Evolutionary conservation across 2,329 filamentous ascomycete genomes (phyloP), one percentile per base, ranked within the genome.

Genomic region (Clarireedia sp.): DNA sequence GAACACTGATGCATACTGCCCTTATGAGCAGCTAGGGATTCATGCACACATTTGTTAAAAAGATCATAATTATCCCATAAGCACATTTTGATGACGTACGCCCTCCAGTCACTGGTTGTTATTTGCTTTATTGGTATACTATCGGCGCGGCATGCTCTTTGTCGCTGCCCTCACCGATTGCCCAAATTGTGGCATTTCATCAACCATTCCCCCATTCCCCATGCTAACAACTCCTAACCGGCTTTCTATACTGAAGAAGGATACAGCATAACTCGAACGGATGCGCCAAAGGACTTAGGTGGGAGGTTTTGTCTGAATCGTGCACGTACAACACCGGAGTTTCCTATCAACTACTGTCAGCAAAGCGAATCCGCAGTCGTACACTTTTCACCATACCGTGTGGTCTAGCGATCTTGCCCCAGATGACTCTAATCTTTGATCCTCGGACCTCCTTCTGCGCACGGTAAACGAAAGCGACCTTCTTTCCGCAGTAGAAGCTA

Each of bases 381-480:
- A 6, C 19, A 17, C 14, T 43, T 23, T 40, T 9, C 19, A 53
- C 74, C 78, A 69, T 88, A 92, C 89, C 92, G 79, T 97, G 92
- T 74, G 90, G 86, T 73, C 90, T 82, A 74, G 90, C 95, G 74
- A 97, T 87, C 83, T 96, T 96, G 81, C 92, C 92, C 90, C 91
- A 97, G 81, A 97, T 96, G 69, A 97, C 87, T 73, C 92, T 86
- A 79, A 97, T 95, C 87, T 97, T 97, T 75, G 90, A 92, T 74
- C 94, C 94, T 71, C 92, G 89, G 73, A 96, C 83, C 82, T 96
- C 90, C 79, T 86, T 91, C 78, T 89, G 86, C 69, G 86, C 92
- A 73, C 91, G 90, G 85, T 97, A 99, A 78, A 99, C 90, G 78
- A 90, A 99, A 75, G 94, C 94, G 75, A 97, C 85, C 81, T 91